These are phyloP conservation scores for Bruguiera parviflora DNA, from an alignment of 345 rosid genomes.

Conservation along the genomic window DNA sequence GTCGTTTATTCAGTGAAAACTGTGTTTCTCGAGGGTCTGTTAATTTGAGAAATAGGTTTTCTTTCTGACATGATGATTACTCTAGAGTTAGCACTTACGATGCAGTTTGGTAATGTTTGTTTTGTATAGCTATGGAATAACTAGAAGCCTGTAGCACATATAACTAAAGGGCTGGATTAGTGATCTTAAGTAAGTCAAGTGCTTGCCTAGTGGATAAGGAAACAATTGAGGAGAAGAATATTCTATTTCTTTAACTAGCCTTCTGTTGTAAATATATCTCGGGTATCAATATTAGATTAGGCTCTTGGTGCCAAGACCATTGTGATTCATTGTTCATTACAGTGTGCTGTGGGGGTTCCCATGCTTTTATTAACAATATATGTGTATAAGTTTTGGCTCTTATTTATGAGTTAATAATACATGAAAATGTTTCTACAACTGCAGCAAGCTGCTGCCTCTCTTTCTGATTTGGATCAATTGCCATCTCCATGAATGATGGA, in stretches of 20 bases:
- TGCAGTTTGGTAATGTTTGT: not conserved
- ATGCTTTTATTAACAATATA: not conserved
- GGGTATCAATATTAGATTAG: not conserved
- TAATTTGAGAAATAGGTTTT: conserved; percentile 24
- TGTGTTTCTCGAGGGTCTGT: not conserved
- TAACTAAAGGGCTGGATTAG: not conserved
- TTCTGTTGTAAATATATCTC: not conserved
- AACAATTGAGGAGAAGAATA: too few species aligned
- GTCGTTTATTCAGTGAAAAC: not conserved
- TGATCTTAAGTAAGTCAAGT: not conserved
- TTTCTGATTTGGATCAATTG: conserved; percentile 81
- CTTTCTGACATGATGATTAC: not conserved
- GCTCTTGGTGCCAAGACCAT: not conserved
- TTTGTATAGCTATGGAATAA: not conserved
- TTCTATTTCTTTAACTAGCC: too few species aligned
- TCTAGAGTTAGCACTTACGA: not conserved
- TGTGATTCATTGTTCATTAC: not conserved
- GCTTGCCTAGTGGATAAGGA: not conserved
- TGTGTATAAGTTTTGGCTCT: not conserved
- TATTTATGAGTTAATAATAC: conserved; percentile 1
- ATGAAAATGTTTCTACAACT: conserved; percentile 13
- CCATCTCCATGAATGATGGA: conserved; percentile 59
- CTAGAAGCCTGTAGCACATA: not conserved
- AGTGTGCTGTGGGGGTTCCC: not conserved
- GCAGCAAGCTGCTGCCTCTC: conserved; percentile 88